Evolutionary conservation across 2,329 filamentous ascomycete genomes (phyloP).

Genomic region (Penicillium occitanis): DNA sequence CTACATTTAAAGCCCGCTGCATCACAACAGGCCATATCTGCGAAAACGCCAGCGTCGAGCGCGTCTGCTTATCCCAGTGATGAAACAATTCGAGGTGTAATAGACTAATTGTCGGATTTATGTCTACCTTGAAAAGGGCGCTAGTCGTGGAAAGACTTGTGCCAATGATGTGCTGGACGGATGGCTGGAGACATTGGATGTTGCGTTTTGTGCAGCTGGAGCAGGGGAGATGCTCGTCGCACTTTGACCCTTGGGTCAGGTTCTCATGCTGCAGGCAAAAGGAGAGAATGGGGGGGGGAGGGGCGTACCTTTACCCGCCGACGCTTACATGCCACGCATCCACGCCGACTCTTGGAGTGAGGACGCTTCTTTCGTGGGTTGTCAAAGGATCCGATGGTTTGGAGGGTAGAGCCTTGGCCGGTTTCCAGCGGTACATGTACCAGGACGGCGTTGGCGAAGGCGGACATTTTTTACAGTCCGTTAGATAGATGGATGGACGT

Average conservation of each 20-base stretch:
- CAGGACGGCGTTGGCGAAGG: neutral
- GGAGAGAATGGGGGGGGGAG: too few relatives aligned
- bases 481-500: neutral
- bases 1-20: slow-evolving; percentile 8
- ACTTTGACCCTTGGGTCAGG: neutral
- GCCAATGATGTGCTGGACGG: neutral
- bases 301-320: neutral
- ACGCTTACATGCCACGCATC: slow-evolving; percentile 7
- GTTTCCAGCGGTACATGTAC: neutral
- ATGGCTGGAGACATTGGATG: slow-evolving; percentile 6
- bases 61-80: slow-evolving; percentile 12
- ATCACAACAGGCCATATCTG: slow-evolving; percentile 4
- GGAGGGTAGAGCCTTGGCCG: neutral
- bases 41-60: neutral
- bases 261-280: too few relatives aligned
- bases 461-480: neutral
- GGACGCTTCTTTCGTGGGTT: neutral
- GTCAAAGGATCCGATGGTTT: neutral
- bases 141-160: neutral
- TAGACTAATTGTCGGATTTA: neutral
- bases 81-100: slow-evolving; percentile 9
- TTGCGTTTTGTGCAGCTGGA: slow-evolving; percentile 8
- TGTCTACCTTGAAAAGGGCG: neutral
- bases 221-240: slow-evolving; percentile 3
- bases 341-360: slow-evolving; percentile 4